Evolutionary conservation across 2,329 filamentous ascomycete genomes (phyloP).

Genomic region (Epichloe festucae): DNA sequence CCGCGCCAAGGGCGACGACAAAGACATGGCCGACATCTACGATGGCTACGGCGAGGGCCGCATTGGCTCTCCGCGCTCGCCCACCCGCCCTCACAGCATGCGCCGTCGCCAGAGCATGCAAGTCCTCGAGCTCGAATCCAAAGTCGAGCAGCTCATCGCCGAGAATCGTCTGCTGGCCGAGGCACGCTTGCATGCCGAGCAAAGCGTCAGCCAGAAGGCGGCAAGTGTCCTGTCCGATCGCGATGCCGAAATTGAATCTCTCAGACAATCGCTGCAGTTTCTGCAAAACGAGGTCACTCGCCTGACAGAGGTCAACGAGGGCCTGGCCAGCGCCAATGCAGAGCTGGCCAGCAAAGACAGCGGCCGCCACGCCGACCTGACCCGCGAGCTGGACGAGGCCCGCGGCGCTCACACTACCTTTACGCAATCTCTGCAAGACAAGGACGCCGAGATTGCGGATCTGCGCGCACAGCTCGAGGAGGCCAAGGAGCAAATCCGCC

Average conservation of each 20-base stretch:
- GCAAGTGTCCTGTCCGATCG: constrained; percentile 64
- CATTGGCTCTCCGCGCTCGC: constrained; percentile 76
- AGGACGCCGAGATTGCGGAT: constrained; percentile 70
- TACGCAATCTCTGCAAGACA: constrained; percentile 56
- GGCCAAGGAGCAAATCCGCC: constrained; percentile 49
- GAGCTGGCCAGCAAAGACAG: constrained; percentile 65
- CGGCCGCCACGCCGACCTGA: constrained; percentile 52
- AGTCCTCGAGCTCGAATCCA: constrained; percentile 77
- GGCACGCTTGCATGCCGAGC: constrained; percentile 57
- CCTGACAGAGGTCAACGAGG: constrained; percentile 71
- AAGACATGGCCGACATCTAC: constrained; percentile 86
- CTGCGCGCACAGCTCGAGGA: constrained; percentile 67
- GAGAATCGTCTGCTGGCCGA: constrained; percentile 75
- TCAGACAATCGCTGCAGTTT: constrained; percentile 66
- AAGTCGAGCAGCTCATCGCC: constrained; percentile 68
- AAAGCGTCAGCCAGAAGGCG: constrained; percentile 49
- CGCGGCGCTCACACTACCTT: constrained; percentile 51
- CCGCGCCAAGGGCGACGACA: constrained; percentile 38
- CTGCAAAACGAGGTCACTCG: constrained; percentile 72
- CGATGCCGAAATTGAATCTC: constrained; percentile 73
- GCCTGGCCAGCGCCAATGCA: constrained; percentile 63
- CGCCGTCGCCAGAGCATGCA: constrained; percentile 97
- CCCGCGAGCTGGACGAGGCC: constrained; percentile 56
- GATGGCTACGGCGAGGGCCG: constrained; percentile 88
- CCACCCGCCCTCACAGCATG: constrained; percentile 88